Conservation (phyloP, 352 stramenopile species). For the Discostella stelligera region DNA sequence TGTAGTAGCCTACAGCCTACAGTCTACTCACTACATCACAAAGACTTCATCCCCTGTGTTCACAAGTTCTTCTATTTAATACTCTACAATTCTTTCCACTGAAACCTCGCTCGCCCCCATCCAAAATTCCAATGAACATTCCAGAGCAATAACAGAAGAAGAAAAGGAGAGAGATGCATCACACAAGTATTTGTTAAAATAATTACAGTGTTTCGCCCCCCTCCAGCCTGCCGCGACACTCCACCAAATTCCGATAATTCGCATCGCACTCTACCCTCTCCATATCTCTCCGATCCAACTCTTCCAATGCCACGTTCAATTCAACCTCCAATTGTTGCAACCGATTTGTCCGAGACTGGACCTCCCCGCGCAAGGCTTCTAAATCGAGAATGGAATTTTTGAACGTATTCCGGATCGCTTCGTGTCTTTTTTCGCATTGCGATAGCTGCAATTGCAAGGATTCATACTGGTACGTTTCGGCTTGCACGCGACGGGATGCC, state of each 20-base stretch:
- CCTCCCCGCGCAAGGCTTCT: background rate
- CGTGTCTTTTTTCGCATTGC: background rate
- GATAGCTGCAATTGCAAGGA: constrained; percentile 6
- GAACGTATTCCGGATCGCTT: background rate
- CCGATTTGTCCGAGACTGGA: constrained; percentile 2
- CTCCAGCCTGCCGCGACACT: constrained; percentile 2
- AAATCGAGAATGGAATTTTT: constrained; percentile 6
- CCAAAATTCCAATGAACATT: too few species aligned
- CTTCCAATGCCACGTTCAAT: constrained; percentile 19
- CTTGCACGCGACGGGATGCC: constrained; percentile 15
- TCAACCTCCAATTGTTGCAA: constrained; percentile 12
- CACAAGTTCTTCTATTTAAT: too few species aligned
- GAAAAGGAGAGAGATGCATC: too few species aligned
- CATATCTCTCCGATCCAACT: constrained; percentile 37
- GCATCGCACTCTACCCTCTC: constrained; percentile 43
- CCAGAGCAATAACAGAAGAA: constrained; percentile 45
- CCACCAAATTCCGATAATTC: constrained; percentile 21
- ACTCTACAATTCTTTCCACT: constrained; percentile 82
- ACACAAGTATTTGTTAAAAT: too few species aligned
- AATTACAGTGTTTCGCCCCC: background rate
- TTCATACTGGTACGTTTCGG: constrained; percentile 5
- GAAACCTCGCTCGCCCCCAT: constrained; percentile 33
- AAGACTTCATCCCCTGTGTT: too few species aligned
- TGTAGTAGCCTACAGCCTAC: too few species aligned
- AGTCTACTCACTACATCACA: too few species aligned